These are phyloP conservation scores for Ustilago nuda DNA, from an alignment of 1,284 basidiomycete genomes.

Conservation along the genomic window DNA sequence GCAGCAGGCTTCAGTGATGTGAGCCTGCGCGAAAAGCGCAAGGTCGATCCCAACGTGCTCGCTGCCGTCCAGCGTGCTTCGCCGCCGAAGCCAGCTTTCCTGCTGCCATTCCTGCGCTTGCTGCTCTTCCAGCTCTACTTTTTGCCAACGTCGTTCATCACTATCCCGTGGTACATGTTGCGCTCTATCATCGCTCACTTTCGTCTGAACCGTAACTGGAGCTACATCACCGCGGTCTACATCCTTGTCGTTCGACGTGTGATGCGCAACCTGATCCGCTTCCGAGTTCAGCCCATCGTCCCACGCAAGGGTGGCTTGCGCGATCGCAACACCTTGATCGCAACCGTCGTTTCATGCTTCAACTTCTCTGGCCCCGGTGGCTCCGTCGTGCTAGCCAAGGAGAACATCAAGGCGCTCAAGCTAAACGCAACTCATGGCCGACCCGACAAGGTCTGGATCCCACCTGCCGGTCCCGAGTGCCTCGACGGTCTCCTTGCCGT, in stretches of 20 bases:
- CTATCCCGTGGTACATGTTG: constrained; percentile 55
- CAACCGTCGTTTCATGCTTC: constrained; percentile 42
- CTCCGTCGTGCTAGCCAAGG: constrained; percentile 47
- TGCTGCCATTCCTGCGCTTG: constrained; percentile 45
- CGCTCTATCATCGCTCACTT: constrained; percentile 51
- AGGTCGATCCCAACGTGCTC: constrained; percentile 47
- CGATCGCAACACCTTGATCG: constrained; percentile 56
- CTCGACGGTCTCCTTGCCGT: constrained; percentile 62
- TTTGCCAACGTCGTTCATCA: constrained; percentile 50
- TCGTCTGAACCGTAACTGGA: constrained; percentile 53
- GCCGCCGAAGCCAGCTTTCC: constrained; percentile 34
- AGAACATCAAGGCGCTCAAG: constrained; percentile 54
- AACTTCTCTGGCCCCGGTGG: constrained; percentile 64
- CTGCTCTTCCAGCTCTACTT: constrained; percentile 62
- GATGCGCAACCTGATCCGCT: constrained; percentile 56
- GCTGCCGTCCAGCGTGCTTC: constrained; percentile 36
- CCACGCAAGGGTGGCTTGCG: constrained; percentile 61
- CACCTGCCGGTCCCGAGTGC: constrained; percentile 58
- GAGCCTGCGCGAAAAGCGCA: constrained; percentile 25
- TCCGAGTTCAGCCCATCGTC: constrained; percentile 59
- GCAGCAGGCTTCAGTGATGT: constrained; percentile 17
- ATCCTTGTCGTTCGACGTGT: constrained; percentile 54
- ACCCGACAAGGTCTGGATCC: constrained; percentile 63
- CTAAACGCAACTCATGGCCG: constrained; percentile 42
- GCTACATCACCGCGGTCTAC: constrained; percentile 49